Base-by-base conservation (phyloP, 768 basidiomycete genomes). In the Fomitopsis serialis region DNA sequence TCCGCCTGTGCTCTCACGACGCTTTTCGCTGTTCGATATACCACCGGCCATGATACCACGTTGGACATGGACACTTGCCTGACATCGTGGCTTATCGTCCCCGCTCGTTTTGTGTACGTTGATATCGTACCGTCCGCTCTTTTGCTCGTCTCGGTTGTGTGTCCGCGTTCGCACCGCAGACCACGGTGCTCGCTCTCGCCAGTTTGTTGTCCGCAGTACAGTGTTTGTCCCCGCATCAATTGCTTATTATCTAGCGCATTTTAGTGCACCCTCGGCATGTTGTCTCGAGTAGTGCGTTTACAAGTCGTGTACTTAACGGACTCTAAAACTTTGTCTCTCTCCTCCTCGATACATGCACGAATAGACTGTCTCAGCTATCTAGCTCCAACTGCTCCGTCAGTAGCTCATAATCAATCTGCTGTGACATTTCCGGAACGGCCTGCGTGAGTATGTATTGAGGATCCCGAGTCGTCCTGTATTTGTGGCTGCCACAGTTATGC, bases 101-200 rank as follows among this genome's bases (percentile, higher is more conserved):
- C 49, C 10, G n/a, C 25, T 10, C 40, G 22, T 43, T 24, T 12
- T 51, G 37, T 19, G 37, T 42, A 42, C 42, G n/a, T 36, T 32
- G 46, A 49, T 37, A 7, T 17, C 27, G 9, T 43, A 29, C 27
- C 50, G 50, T 51, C 42, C 50, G 32, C 42, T 51, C 50, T 43
- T 51, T 19, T 22, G 6, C 9, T 17, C 22, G 44, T 45, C 22
- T 22, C 6, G 44, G 21, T 10, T 17, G 21, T 21, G 21, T 45
- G 44, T 45, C 4, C 3, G 44, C 17, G 29, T 17, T 45, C 44
- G 9, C 11, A 27, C 23, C 15, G 23, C 34, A 24, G 22, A 9
- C 21, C 24, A 4, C 8, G n/a, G 12, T 50, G 40, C 42, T 13
- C 25, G 46, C 21, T 25, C 3, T 29, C 25, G 32, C 3, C 7